Conservation (phyloP, 257 asterid genomes). For the Solanum bulbocastanum region DNA sequence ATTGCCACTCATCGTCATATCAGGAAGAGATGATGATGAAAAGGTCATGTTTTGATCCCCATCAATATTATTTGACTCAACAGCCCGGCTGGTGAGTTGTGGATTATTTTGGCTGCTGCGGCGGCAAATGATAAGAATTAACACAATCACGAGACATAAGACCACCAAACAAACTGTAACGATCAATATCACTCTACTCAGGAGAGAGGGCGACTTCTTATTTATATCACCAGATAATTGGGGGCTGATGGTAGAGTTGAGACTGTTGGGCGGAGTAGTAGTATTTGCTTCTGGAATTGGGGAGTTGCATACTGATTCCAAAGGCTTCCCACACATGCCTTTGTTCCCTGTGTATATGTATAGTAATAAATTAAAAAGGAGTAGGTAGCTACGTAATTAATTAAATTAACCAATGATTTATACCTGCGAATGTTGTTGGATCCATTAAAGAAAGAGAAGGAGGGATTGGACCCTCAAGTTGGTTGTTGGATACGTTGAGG, state of each 20-base stretch:
- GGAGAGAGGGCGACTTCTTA: constrained; percentile 6
- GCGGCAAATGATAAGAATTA: constrained; percentile 24
- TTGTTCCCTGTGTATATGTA: constrained; percentile 41
- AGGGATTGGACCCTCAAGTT: constrained; percentile 69
- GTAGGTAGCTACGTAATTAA: too few species aligned
- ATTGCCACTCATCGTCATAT: neutral
- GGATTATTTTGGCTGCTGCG: constrained; percentile 13
- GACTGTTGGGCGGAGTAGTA: constrained; percentile 4
- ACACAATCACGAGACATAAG: constrained; percentile 25
- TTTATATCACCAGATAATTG: neutral
- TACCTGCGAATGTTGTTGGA: constrained; percentile 56
- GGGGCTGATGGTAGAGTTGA: neutral
- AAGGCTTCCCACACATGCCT: constrained; percentile 65
- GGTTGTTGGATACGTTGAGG: constrained; percentile 65
- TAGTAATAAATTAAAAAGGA: neutral
- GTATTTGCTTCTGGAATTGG: constrained; percentile 22
- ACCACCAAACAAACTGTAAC: constrained; percentile 20
- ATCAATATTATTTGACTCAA: neutral
- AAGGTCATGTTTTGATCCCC: neutral
- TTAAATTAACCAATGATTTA: neutral
- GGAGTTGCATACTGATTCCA: constrained; percentile 29
- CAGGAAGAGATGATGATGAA: neutral
- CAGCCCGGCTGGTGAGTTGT: constrained; percentile 5
- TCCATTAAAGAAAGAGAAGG: constrained; percentile 28
- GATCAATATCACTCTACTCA: constrained; percentile 17